These are phyloP conservation scores for Platismatia glauca DNA, from an alignment of 495 filamentous ascomycete genomes.

Conservation along the genomic window DNA sequence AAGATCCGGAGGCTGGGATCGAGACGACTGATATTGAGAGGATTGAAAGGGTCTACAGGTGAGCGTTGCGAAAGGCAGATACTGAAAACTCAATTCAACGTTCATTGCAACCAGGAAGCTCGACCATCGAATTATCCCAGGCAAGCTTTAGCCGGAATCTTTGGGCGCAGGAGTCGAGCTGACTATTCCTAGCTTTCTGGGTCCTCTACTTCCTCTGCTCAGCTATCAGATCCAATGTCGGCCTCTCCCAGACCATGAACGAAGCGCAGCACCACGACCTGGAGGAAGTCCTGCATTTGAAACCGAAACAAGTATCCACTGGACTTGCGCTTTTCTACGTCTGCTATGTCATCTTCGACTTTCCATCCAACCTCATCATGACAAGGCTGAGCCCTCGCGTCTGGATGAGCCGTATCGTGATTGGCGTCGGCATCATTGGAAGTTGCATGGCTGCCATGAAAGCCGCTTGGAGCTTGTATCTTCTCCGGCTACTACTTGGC, in stretches of 20 bases:
- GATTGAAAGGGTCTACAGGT: constrained; percentile 58
- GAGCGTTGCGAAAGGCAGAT: constrained; percentile 15
- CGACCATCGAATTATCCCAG: constrained; percentile 74
- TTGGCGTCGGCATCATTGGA: constrained; percentile 77
- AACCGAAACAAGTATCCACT: constrained; percentile 66
- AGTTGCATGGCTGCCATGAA: constrained; percentile 72
- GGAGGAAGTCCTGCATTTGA: constrained; percentile 53
- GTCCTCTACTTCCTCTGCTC: constrained; percentile 89
- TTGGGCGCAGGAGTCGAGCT: constrained; percentile 5
- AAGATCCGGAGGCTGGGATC: constrained; percentile 30
- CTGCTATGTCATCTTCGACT: constrained; percentile 79
- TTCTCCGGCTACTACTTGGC: constrained; percentile 77
- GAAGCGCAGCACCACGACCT: constrained; percentile 56
- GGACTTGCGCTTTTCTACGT: constrained; percentile 84
- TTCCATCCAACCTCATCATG: constrained; percentile 88
- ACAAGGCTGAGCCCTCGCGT: constrained; percentile 71
- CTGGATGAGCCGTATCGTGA: constrained; percentile 89
- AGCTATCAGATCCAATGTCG: constrained; percentile 83
- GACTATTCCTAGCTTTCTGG: constrained; percentile 60
- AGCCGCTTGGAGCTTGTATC: constrained; percentile 75
- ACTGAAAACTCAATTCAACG: not conserved
- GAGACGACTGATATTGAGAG: constrained; percentile 43
- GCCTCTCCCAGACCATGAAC: constrained; percentile 89
- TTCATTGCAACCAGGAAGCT: constrained; percentile 46
- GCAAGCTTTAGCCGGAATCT: constrained; percentile 27